Evolutionary conservation across 2,329 filamentous ascomycete species (phyloP), one percentile per base, ranked within the genome.

Genomic region (Colletotrichum plurivorum): DNA sequence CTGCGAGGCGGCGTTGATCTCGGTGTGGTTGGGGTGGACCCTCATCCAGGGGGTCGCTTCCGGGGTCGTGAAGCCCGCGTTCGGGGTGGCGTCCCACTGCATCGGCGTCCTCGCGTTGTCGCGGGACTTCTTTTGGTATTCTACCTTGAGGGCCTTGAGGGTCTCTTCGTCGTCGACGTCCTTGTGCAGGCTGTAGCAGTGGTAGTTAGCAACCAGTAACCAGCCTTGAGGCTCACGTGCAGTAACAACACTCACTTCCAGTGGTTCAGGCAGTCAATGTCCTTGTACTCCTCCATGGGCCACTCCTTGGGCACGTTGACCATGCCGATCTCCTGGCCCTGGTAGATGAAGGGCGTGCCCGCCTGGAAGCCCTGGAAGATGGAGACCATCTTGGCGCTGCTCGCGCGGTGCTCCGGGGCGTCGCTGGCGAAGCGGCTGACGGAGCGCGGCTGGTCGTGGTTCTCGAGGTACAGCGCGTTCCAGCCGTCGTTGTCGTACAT

Each of bases 91-190:
- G 70, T 89, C 84, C 92, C 92, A 94, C 75, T 93, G 91, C 78
- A 94, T 90, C 0, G 92, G 92, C 0, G 90, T 89, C 53, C 92
- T 85, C 8, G 88, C 89, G 77, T 94, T 92, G 78, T 94, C 92
- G 22, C 92, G 80, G 8, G 86, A 89, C 75, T 89, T 89, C 71
- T 84, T 82, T 69, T 88, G 85, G 74, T 90, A 83, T n/a, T 87
- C 83, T 8, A 72, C 71, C 69, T 70, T 83, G 73, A 77, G 77
- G 20, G 78, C 75, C 9, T 78, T 74, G 41, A 82, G 77, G 39
- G 79, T 79, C 58, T 81, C 76, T 60, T 77, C 79, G 73, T 84
- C 79, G 20, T 79, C 75, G 5, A 78, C 77, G 68, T 81, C 77
- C 67, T 81, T 81, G 74, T 78, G 73, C 8, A 81, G 73, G 55